These are phyloP conservation scores for Vicia villosa DNA, from an alignment of 306 rosid genomes.

Conservation along the genomic window DNA sequence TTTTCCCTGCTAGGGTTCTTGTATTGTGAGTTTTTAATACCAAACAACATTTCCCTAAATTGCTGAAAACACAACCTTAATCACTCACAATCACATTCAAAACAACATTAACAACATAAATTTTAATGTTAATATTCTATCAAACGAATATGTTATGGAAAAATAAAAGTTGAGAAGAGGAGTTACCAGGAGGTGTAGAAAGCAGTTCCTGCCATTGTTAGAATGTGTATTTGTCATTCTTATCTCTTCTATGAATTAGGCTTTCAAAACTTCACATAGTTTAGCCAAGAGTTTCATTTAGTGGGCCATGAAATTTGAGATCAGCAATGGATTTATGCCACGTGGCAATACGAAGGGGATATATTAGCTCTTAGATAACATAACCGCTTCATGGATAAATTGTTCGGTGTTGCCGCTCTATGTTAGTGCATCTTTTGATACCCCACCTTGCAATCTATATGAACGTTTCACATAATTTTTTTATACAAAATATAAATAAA, in stretches of 20 bases:
- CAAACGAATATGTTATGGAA: constrained; percentile 6
- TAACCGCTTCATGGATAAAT: background rate
- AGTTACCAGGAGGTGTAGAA: constrained; percentile 55
- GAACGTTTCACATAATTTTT: too few species aligned
- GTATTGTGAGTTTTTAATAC: constrained; percentile 56
- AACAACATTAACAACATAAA: constrained; percentile 15
- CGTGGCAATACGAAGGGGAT: constrained; percentile 47
- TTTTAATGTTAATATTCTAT: background rate
- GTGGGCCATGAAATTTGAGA: constrained; percentile 65
- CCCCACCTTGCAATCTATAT: too few species aligned
- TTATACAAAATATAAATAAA: too few species aligned
- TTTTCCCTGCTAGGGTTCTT: constrained; percentile 47
- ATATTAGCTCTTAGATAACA: constrained; percentile 2
- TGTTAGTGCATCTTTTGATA: too few species aligned
- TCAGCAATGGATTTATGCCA: constrained; percentile 60
- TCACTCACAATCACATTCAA: constrained; percentile 42
- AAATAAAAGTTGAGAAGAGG: constrained; percentile 9
- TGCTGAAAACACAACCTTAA: constrained; percentile 65
- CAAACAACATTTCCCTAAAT: too few species aligned
- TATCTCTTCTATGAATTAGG: constrained; percentile 13
- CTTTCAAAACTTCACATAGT: constrained; percentile 28
- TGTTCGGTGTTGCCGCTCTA: too few species aligned
- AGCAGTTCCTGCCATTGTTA: constrained; percentile 67
- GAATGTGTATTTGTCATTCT: background rate
- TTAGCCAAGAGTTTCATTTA: constrained; percentile 31